Conservation (phyloP, 2,329 filamentous ascomycete species). For the Dactylonectria macrodidyma region DNA sequence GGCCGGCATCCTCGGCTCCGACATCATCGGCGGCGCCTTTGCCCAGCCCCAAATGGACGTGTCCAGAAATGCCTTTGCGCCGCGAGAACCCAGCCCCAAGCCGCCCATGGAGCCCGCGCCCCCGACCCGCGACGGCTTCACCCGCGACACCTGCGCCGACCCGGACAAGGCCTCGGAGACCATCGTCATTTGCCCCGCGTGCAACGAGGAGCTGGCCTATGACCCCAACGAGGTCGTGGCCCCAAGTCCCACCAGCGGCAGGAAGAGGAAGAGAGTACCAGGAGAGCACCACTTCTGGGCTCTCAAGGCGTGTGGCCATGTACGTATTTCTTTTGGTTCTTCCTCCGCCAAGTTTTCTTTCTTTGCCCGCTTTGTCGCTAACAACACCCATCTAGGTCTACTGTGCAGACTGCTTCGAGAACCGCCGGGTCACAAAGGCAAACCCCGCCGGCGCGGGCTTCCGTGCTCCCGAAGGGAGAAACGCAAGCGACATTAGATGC, state of each 20-base stretch:
- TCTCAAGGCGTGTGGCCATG: conserved; percentile 91
- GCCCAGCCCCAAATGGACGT: conserved; percentile 42
- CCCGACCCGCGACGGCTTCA: conserved; percentile 83
- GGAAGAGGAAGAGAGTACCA: conserved; percentile 63
- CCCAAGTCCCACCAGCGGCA: conserved; percentile 39
- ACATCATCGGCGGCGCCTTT: conserved; percentile 39
- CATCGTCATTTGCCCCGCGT: conserved; percentile 87
- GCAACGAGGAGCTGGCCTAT: conserved; percentile 85
- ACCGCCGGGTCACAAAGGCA: conserved; percentile 61
- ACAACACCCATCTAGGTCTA: conserved; percentile 65
- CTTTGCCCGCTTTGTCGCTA: neutral
- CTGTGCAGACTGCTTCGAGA: conserved; percentile 73
- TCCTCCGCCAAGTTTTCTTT: neutral
- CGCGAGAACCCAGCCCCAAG: conserved; percentile 55
- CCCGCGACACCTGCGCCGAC: conserved; percentile 71
- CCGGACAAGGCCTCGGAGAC: conserved; percentile 71
- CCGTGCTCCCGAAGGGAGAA: conserved; percentile 50
- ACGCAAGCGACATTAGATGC: conserved; percentile 61
- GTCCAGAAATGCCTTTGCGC: conserved; percentile 51
- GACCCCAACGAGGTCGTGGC: conserved; percentile 65
- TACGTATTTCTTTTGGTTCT: conserved; percentile 59
- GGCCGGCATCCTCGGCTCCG: conserved; percentile 45
- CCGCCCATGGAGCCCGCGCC: conserved; percentile 73
- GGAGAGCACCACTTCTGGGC: conserved; percentile 93
- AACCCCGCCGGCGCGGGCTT: conserved; percentile 56